Evolutionary conservation across 768 basidiomycete genomes (phyloP).

Genomic region (Roridomyces roridus): DNA sequence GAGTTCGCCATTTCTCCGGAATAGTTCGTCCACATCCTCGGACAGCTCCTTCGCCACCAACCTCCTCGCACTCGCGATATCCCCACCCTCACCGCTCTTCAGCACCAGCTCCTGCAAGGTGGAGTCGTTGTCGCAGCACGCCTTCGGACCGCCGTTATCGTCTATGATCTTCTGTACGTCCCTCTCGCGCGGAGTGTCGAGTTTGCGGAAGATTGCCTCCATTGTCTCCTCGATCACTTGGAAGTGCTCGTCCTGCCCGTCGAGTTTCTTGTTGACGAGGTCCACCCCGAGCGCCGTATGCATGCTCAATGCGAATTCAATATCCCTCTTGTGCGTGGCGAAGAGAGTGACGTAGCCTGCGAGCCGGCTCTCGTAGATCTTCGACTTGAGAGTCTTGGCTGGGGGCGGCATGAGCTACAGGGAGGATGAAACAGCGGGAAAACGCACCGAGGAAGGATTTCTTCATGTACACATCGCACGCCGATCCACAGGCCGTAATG

Average conservation of each 20-base stretch:
- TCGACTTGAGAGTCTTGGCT: conserved; percentile 45
- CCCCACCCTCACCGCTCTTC: conserved; percentile 40
- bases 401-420: no score
- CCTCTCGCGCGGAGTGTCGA: conserved; percentile 46
- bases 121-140: conserved; percentile 38
- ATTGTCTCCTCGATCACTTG: conserved; percentile 36
- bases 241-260: conserved; percentile 25
- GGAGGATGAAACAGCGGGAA: no score
- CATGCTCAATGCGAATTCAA: conserved; percentile 43
- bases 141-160: conserved; percentile 44
- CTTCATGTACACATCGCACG: conserved; percentile 53
- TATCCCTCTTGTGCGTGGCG: conserved; percentile 37
- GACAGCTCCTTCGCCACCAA: conserved; percentile 39
- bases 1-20: conserved; percentile 44
- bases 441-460: conserved; percentile 45
- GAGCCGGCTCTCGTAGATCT: conserved; percentile 45
- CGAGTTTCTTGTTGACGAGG: conserved; percentile 37
- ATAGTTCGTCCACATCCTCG: conserved; percentile 44
- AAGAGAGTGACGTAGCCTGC: conserved; percentile 40
- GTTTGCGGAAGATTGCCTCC: conserved; percentile 41
- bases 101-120: conserved; percentile 37
- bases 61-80: conserved; percentile 36
- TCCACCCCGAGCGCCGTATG: conserved; percentile 46
- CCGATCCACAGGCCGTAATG: conserved; percentile 49
- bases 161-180: conserved; percentile 46